Base-by-base conservation (phyloP, 78 protist genomes). In the Goniomonas avonlea region DNA sequence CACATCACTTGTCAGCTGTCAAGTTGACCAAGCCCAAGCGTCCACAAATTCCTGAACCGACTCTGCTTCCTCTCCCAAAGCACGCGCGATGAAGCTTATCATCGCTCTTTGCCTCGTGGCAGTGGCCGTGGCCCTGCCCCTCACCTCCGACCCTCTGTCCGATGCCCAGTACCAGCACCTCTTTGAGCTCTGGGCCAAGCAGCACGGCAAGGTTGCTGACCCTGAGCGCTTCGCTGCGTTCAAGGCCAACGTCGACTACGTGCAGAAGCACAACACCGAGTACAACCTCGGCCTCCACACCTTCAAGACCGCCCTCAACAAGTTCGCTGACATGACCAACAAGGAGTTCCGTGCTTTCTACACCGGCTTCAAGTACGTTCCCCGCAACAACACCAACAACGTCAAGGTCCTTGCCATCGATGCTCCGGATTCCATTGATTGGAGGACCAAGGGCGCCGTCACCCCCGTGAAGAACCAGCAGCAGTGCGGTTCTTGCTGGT, bases 401-500 rank as follows among this genome's bases (percentile, higher is more conserved):
- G 4, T 25, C 8, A 13, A 39, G 27, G 29, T 20, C 7, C 43
- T 29, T 18, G 73, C 9, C 29, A 18, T 5, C 27, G 38, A 18
- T 13, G 5, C 18, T 11, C 43, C 79, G 8, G 41, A 48, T 8
- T 0, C 5, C 25, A 37, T 80, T 17, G 92, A 84, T 41, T 88
- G 92, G 92, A 38, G 83, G 27, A 20, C 5, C 0, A 77, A 79
- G 59, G 84, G 76, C 68, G 89, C 85, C 34, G 91, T 88, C 9
- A 66, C 86, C 8, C 77, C 80, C 40, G 85, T 88, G 55, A 84
- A 84, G 80, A 69, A 89, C 68, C 87, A 81, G 61, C 81, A 82
- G 25, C 85, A 89, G 83, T 89, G 92, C 81, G 92, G 92, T n/a
- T 83, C 82, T 35, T 89, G 93, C 80, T 89, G 88, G 88, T 60